phyloP scores from a whole-genome alignment of 495 filamentous ascomycete genomes.

The Lepraria neglecta region DNA sequence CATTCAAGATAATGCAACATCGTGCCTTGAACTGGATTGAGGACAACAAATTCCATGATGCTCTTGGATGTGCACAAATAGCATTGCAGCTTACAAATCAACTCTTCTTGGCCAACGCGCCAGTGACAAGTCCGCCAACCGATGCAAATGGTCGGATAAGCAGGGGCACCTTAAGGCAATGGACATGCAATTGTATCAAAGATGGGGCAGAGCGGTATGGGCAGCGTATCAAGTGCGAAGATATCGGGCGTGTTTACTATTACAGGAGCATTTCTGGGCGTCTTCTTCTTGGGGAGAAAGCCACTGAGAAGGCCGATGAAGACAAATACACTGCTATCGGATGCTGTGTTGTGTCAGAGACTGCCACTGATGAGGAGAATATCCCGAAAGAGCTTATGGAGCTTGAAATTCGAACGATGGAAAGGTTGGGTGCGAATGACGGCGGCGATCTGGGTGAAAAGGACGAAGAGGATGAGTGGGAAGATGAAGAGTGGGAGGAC shows the following conservation, averaged over 20 bases:
- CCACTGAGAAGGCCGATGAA: constrained; percentile 11
- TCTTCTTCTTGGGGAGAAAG: constrained; percentile 1
- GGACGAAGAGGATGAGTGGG: constrained; percentile 11
- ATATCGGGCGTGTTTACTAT: constrained; percentile 14
- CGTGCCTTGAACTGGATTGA: constrained; percentile 10
- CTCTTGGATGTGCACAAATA: constrained; percentile 1
- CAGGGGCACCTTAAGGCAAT: constrained; percentile 1
- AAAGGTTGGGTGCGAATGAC: background rate
- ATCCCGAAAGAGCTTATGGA: constrained; percentile 7
- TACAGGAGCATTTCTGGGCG: constrained; percentile 14
- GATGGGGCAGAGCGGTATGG: constrained; percentile 8
- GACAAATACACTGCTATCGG: constrained; percentile 16
- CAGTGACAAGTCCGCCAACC: background rate
- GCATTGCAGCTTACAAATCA: constrained; percentile 3
- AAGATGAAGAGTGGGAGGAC: background rate
- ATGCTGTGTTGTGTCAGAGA: constrained; percentile 15
- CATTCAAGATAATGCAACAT: constrained; percentile 13
- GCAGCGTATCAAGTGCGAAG: constrained; percentile 15
- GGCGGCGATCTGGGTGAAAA: background rate
- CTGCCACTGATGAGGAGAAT: background rate
- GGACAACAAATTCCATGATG: background rate
- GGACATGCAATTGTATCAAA: constrained; percentile 12
- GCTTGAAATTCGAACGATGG: constrained; percentile 8
- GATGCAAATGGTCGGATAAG: background rate
- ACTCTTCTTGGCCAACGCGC: constrained; percentile 7